phyloP scores from a whole-genome alignment of 306 rosid species.

The Rosa persica region DNA sequence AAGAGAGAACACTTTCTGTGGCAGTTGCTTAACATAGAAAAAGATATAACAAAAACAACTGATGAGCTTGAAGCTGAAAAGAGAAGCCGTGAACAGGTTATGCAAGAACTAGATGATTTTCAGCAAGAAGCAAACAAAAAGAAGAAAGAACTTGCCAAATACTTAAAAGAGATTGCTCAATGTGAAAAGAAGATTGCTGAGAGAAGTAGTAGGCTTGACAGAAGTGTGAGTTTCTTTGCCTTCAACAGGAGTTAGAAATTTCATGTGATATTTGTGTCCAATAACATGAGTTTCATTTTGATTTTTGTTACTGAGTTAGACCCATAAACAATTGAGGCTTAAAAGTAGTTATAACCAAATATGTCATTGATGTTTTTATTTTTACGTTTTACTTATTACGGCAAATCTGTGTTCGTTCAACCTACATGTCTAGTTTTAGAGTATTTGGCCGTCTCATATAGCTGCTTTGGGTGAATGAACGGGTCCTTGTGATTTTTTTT shows the following conservation, averaged over 20 bases:
- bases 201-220: constrained; percentile 81
- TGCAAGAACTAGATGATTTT: constrained; percentile 65
- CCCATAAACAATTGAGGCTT: background rate
- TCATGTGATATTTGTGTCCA: background rate
- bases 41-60: constrained; percentile 58
- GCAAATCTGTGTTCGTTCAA: background rate
- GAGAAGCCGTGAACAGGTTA: constrained; percentile 60
- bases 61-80: constrained; percentile 77
- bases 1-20: constrained; percentile 86
- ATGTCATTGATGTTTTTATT: background rate
- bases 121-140: constrained; percentile 71
- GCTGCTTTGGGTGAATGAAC: background rate
- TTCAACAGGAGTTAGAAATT: background rate
- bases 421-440: background rate
- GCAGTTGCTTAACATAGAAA: constrained; percentile 81
- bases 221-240: constrained; percentile 57
- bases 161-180: constrained; percentile 66
- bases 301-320: background rate
- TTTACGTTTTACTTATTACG: background rate
- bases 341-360: constrained; percentile 4
- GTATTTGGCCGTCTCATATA: background rate
- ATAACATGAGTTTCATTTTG: background rate
- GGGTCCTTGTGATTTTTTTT: background rate
- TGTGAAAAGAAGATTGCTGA: constrained; percentile 78
- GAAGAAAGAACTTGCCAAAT: constrained; percentile 85